Percentiles rank a stretch among this genome's conserved stretches.
phyloP scores from a whole-genome alignment of 1,284 basidiomycete species.

The Agroathelia rolfsii region DNA sequence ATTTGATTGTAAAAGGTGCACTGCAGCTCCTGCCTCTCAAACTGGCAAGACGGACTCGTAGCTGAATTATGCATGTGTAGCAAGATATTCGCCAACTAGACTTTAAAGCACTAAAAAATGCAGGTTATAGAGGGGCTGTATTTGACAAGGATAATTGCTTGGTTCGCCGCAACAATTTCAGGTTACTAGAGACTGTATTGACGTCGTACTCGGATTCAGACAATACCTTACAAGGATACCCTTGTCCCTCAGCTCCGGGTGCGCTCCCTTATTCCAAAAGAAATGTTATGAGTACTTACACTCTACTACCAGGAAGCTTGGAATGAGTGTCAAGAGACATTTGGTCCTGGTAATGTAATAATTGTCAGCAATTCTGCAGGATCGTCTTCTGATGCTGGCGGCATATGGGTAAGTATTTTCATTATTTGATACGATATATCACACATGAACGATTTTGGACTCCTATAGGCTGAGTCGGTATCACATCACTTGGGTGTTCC shows the following conservation, averaged over 20 bases:
- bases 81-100: conserved; percentile 85
- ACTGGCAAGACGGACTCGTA: conserved; percentile 7
- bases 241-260: conserved; percentile 68
- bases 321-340: conserved; percentile 61
- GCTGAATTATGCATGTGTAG: conserved; percentile 22
- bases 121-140: conserved; percentile 81
- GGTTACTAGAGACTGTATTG: neutral
- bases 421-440: conserved; percentile 1
- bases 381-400: conserved; percentile 66
- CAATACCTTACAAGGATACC: conserved; percentile 61
- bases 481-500: conserved; percentile 69
- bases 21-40: conserved; percentile 5
- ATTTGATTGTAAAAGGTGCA: conserved; percentile 64
- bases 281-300: conserved; percentile 8
- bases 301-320: conserved; percentile 53
- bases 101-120: conserved; percentile 65
- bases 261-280: conserved; percentile 9
- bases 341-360: conserved; percentile 74
- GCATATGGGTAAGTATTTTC: conserved; percentile 54
- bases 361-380: conserved; percentile 95
- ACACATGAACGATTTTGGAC: neutral
- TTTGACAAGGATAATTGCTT: conserved; percentile 98
- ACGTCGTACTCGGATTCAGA: conserved; percentile 34
- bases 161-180: conserved; percentile 33
- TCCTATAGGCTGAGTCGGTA: conserved; percentile 73